Evolutionary conservation across 352 stramenopile genomes (phyloP), one percentile per base, ranked within the genome.

Genomic region (Phytophthora litchii): DNA sequence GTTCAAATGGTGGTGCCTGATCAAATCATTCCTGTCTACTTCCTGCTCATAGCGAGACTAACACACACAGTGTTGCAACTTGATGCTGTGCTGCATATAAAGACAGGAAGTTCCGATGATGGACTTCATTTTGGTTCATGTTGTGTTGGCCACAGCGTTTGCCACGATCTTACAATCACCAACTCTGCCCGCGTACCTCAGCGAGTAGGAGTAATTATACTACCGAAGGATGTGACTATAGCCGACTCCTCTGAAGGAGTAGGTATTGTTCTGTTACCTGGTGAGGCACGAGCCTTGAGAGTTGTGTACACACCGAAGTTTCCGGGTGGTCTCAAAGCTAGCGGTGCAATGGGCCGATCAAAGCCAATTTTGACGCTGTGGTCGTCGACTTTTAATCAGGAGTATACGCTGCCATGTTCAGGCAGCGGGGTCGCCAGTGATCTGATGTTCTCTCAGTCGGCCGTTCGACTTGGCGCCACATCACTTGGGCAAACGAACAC

Each of bases 1-100:
- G 42, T 88, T 5, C 64, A 65, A 49, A 65, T 95, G 1, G 10
- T 85, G 21, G 82, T 93, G 0, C 84, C 81, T n/a, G 58, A 86
- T 58, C 70, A 89, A 68, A 60, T 81, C 1, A 40, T 82, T 0
- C 72, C 75, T 3, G 66, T 84, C 16, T 72, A 70, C 52, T 61
- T 82, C 23, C 44, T 78, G 1, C 38, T 85, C 20, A 60, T 62
- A 11, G 72, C 70, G 2, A 72, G 67, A 19, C 34, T 82, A 6
- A 77, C 72, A 6, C 9, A 58, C 4, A 49, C 53, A 34, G 47
- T 20, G 1, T 47, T 70, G 3, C 17, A 52, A 1, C 19, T 80
- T 1, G 2, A 44, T 0, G 36, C 76, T 29, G 60, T 36, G 14
- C 46, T 58, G 2, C 17, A 46, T 3, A 41, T 70, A 1, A 9